A percentile compares a stretch with the other conserved stretches of the same genome.
Evolutionary conservation across 2,329 filamentous ascomycete genomes (phyloP).

Genomic region (Paramyrothecium roridum): DNA sequence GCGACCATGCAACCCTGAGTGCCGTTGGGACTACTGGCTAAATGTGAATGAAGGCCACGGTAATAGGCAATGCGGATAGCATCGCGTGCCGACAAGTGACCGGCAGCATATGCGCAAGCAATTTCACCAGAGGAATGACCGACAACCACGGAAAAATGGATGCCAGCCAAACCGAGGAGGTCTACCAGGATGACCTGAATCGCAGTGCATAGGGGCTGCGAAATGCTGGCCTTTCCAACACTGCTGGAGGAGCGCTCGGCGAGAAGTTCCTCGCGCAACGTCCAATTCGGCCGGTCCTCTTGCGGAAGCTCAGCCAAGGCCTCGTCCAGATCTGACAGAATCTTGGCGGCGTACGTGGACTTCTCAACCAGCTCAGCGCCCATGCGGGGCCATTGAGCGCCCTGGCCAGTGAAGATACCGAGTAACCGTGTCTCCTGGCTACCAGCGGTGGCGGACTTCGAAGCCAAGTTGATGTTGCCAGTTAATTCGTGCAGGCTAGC

Average conservation of each 20-base stretch:
- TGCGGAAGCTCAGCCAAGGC: conserved; percentile 13
- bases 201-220: conserved; percentile 27
- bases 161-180: conserved; percentile 20
- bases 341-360: conserved; percentile 4
- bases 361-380: conserved; percentile 19
- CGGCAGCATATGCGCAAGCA: conserved; percentile 45
- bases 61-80: conserved; percentile 22
- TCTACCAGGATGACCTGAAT: conserved; percentile 24
- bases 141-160: conserved; percentile 32
- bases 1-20: conserved; percentile 13
- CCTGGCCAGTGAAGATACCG: conserved; percentile 30
- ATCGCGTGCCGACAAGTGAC: conserved; percentile 26
- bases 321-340: conserved; percentile 17
- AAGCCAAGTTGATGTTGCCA: not conserved
- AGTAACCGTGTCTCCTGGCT: conserved; percentile 10
- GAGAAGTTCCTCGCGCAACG: conserved; percentile 18
- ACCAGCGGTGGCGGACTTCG: not conserved
- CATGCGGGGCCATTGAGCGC: conserved; percentile 30
- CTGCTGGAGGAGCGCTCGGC: too few relatives aligned
- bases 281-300: conserved; percentile 20
- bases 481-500: not conserved
- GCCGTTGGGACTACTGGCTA: not conserved
- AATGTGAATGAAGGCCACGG: not conserved
- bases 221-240: conserved; percentile 19
- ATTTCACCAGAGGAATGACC: conserved; percentile 51